These are phyloP conservation scores for Nicotiana tomentosiformis DNA, from an alignment of 257 asterid genomes.

Conservation along the genomic window DNA sequence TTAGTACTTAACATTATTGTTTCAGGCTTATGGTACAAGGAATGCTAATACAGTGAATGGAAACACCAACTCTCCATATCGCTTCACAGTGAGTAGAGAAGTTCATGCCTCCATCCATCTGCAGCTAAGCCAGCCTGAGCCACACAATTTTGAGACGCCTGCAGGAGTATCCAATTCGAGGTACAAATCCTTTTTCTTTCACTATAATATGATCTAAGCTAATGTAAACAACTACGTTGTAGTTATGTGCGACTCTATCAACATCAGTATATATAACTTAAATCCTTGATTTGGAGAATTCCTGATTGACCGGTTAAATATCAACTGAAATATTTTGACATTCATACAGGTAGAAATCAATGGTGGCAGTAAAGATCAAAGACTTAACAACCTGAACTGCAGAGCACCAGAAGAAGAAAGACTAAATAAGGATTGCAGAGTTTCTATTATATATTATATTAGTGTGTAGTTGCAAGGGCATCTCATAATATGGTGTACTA, in stretches of 20 bases:
- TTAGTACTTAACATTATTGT: neutral
- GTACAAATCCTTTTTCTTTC: slow-evolving; percentile 13
- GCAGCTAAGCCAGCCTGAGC: slow-evolving; percentile 53
- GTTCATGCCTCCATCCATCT: slow-evolving; percentile 37
- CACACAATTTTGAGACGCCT: slow-evolving; percentile 18
- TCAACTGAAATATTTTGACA: neutral
- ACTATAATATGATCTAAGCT: neutral
- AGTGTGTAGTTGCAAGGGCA: neutral
- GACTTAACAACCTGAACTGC: neutral
- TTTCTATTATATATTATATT: neutral
- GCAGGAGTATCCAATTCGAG: slow-evolving; percentile 31
- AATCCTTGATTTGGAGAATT: neutral
- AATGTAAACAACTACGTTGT: neutral
- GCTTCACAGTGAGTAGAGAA: slow-evolving; percentile 22
- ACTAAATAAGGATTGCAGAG: neutral
- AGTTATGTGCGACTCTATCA: neutral
- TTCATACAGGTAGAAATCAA: neutral
- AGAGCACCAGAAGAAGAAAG: neutral
- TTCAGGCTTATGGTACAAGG: slow-evolving; percentile 54
- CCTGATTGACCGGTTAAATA: neutral
- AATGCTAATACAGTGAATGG: slow-evolving; percentile 27
- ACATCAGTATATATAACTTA: neutral
- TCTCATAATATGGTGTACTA: neutral
- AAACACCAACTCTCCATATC: slow-evolving; percentile 24
- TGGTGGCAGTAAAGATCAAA: neutral